A percentile compares a stretch with the other conserved stretches of the same genome.
Evolutionary conservation across 1,284 basidiomycete species (phyloP).

Genomic region (Ustilago sp.): DNA sequence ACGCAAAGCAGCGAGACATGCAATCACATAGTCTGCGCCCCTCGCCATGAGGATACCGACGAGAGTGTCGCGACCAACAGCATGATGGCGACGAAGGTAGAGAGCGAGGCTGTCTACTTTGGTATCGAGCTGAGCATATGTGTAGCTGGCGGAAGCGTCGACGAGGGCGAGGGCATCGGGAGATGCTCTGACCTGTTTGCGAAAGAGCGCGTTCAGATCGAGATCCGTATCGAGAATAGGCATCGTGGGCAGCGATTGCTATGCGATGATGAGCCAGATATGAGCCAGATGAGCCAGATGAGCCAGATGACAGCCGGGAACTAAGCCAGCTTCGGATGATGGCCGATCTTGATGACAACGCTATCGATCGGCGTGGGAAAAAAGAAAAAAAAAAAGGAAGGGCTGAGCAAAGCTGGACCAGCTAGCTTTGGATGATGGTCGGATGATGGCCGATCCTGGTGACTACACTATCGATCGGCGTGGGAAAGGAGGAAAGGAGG

Average conservation of each 20-base stretch:
- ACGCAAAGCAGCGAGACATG: constrained; percentile 64
- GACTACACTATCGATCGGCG: background rate
- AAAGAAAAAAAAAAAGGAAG: background rate
- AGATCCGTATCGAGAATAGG: constrained; percentile 46
- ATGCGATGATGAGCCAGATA: background rate
- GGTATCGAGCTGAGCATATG: constrained; percentile 65
- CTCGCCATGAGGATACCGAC: constrained; percentile 65
- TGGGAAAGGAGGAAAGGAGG: background rate
- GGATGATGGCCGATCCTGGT: background rate
- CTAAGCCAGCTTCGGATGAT: background rate
- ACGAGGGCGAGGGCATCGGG: constrained; percentile 51
- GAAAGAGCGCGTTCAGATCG: constrained; percentile 56
- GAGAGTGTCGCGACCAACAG: constrained; percentile 56
- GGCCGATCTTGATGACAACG: background rate
- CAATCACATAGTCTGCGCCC: constrained; percentile 67
- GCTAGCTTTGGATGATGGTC: background rate
- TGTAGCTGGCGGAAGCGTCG: constrained; percentile 45
- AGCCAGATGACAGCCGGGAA: background rate
- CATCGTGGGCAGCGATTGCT: constrained; percentile 16
- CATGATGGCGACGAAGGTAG: constrained; percentile 51
- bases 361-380: background rate
- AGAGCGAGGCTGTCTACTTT: constrained; percentile 52
- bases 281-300: too few species aligned
- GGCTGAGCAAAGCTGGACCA: too few species aligned
- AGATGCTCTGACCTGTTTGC: constrained; percentile 47